Evolutionary conservation across 2,329 filamentous ascomycete genomes (phyloP).

Genomic region (Penicillium italicum): DNA sequence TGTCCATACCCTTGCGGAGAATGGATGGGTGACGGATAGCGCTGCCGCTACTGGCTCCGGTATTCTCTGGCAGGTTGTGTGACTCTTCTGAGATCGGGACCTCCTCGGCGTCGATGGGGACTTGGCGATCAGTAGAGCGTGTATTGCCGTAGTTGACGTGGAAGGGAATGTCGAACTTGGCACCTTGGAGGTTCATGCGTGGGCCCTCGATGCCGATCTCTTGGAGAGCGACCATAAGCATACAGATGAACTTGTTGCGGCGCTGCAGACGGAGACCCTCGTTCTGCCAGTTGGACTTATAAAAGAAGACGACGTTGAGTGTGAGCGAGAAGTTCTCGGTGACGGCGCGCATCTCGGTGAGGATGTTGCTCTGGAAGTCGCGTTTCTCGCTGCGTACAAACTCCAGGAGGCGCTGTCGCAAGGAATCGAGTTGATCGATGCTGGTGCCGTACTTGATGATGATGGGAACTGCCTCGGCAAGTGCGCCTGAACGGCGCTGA

Average conservation of each 20-base stretch:
- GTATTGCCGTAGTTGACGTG: slow-evolving; percentile 56
- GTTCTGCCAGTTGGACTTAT: slow-evolving; percentile 96
- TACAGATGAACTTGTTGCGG: slow-evolving; percentile 91
- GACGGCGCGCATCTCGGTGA: slow-evolving; percentile 77
- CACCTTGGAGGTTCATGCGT: slow-evolving; percentile 66
- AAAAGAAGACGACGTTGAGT: slow-evolving; percentile 93
- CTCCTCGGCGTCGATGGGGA: slow-evolving; percentile 39
- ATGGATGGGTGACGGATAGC: slow-evolving; percentile 49
- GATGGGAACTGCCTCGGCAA: slow-evolving; percentile 81
- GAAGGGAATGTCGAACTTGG: slow-evolving; percentile 63
- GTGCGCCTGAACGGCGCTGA: slow-evolving; percentile 80
- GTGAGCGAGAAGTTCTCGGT: slow-evolving; percentile 80
- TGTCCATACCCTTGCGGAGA: slow-evolving; percentile 49
- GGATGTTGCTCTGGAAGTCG: slow-evolving; percentile 80
- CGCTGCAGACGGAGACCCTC: slow-evolving; percentile 83
- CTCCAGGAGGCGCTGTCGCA: slow-evolving; percentile 74
- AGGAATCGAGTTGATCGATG: slow-evolving; percentile 73
- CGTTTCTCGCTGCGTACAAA: slow-evolving; percentile 84
- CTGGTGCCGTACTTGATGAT: slow-evolving; percentile 86
- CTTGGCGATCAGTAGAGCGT: slow-evolving; percentile 42
- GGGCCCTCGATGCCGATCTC: slow-evolving; percentile 83
- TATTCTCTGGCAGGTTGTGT: slow-evolving; percentile 28
- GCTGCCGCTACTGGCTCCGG: slow-evolving; percentile 28
- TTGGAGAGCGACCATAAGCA: slow-evolving; percentile 81
- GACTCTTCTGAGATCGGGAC: slow-evolving; percentile 24